These are phyloP conservation scores for Tetrapisispora arboricola DNA, from an alignment of 805 yeast species.

Conservation along the genomic window DNA sequence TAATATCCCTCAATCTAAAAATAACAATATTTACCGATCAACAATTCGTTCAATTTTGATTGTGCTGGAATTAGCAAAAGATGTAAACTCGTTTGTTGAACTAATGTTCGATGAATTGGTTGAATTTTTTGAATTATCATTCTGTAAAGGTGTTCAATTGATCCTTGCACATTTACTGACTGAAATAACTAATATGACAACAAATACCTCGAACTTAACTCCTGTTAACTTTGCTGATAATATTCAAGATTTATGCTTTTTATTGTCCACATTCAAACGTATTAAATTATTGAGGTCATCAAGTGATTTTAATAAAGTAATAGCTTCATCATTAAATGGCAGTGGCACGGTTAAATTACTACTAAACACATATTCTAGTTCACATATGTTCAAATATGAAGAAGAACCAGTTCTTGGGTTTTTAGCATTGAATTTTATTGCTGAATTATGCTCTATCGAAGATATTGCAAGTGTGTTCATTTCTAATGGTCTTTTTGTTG, in stretches of 20 bases:
- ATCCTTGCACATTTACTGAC: slow-evolving; percentile 50
- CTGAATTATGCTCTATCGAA: slow-evolving; percentile 54
- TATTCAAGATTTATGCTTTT: slow-evolving; percentile 53
- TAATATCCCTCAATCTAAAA: slow-evolving; percentile 31
- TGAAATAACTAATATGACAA: slow-evolving; percentile 34
- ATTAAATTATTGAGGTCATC: slow-evolving; percentile 43
- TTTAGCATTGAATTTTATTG: slow-evolving; percentile 53
- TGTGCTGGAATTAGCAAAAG: slow-evolving; percentile 35
- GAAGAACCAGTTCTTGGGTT: slow-evolving; percentile 67
- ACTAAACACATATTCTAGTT: slow-evolving; percentile 54
- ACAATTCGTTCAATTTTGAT: slow-evolving; percentile 49
- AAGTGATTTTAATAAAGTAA: slow-evolving; percentile 35
- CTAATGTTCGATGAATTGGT: slow-evolving; percentile 42
- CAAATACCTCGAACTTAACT: slow-evolving; percentile 20
- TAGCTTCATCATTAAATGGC: slow-evolving; percentile 44
- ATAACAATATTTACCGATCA: slow-evolving; percentile 42
- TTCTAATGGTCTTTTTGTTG: slow-evolving; percentile 52
- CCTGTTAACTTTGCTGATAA: slow-evolving; percentile 33
- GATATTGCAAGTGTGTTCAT: slow-evolving; percentile 58
- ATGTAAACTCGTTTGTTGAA: slow-evolving; percentile 34
- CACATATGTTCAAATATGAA: slow-evolving; percentile 50
- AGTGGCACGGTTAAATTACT: slow-evolving; percentile 54
- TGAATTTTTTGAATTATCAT: slow-evolving; percentile 50
- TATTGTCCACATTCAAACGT: slow-evolving; percentile 54
- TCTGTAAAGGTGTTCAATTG: slow-evolving; percentile 55